Base-by-base conservation (phyloP, 441 rosid species). In the Macaranga tanarius region DNA sequence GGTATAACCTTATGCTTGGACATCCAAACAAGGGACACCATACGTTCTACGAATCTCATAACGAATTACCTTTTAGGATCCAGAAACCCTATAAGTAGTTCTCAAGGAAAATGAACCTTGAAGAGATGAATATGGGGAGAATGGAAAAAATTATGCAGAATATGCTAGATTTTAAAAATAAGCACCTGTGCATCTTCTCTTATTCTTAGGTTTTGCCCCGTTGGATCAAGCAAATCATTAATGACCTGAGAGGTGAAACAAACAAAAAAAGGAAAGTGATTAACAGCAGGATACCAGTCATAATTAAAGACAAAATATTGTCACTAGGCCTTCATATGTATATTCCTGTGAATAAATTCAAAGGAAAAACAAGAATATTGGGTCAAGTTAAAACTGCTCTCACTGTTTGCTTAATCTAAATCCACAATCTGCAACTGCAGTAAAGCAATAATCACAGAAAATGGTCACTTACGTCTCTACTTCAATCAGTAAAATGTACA, bases 181-280 rank as follows among this genome's bases (percentile, higher is more conserved):
- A 62, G 52, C 69, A 89, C 94, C 91, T 89, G 90, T 23, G 84
- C 68, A 73, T 89, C 94, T 77, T 89, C 92, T 66, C 94, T 76
- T 73, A 89, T 84, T 72, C 88, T 80, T 55, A 89, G 89, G 76
- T 89, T 89, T 80, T 89, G 91, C 23, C 89, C 90, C 4, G 82
- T 76, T 79, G 90, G 83, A 83, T 87, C 83, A 63, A 89, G 94
- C 74, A 87, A 85, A 75, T 87, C 92, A 73, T 89, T 89, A 76
- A 89, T 86, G 63, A 89, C 91, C 94, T 87, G 74, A 26, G 69
- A 77, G 67, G 51, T 64, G 34, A 51, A 57, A 40, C 45, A 63
- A 61, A 50, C n/a, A 69, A 38, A 63, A 59, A 69, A 44, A 60
- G 55, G 15, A 7, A 26, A 73, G 17, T 20, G 20, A 52, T 45